Base-by-base conservation (phyloP, 148 eudicot species). In the Suaeda aralocaspica region DNA sequence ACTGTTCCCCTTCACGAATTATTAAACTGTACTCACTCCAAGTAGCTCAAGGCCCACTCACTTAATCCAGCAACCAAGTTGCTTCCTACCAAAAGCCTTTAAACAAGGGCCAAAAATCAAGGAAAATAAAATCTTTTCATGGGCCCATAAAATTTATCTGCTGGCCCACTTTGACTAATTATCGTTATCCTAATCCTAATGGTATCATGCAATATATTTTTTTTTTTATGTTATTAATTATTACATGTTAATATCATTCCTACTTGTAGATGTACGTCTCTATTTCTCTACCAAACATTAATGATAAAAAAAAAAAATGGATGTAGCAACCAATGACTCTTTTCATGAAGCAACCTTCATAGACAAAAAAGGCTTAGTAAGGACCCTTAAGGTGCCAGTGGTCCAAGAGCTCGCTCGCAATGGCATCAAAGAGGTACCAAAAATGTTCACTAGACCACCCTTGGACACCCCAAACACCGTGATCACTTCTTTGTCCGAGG, bases 331-430 rank as follows among this genome's bases (percentile, higher is more conserved):
- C 30, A 46, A 59, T 50, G 56, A 36, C 16, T 65, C 21, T 9
- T 66, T 66, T 50, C 76, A 77, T 72, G 68, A 77, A 71, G 67
- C 67, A 14, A 66, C 61, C 26, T n/a, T 66, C 67, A 16, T 24
- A 39, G 60, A 41, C 66, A 14, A 48, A 30, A 6, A 58, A 19
- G 79, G 79, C 31, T 29, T 29, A 59, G 14, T n/a, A 7, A 66
- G 33, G 28, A 57, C 70, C 58, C 10, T 76, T 26, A 59, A 36
- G 19, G 62, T 76, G n/a, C 75, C 79, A 4, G 71, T 76, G 26
- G 75, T 58, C n/a, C 79, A 76, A 62, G 79, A 76, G 58, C 59
- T 76, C 24, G 72, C 60, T 0, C 75, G 79, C 4, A 66, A 28
- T 48, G 62, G 75, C 31, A 12, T 34, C 42, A 30, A 66, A 48